Base-by-base conservation (phyloP, 2,329 filamentous ascomycete species). In the Phaeomoniella chlamydospora region DNA sequence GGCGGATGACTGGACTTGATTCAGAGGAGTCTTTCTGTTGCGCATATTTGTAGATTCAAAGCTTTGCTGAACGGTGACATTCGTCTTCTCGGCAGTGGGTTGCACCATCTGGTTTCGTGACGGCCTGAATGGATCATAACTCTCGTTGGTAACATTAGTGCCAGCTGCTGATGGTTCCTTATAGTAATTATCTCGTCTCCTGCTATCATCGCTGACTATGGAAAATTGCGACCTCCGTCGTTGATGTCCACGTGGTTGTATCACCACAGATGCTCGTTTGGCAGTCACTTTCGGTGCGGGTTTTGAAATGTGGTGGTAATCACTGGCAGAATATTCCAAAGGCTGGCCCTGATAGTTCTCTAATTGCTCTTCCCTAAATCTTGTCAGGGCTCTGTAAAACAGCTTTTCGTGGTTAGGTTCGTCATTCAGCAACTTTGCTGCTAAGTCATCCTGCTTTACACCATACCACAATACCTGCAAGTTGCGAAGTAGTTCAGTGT, bases 381-480 rank as follows among this genome's bases (percentile, higher is more conserved):
- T 80, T 44, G 80, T 61, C 5, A 98, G 69, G 14, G 92, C 71
- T 57, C 77, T 80, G 56, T 96, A 98, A 56, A 96, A 94, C 45
- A 88, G 70, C 51, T 94, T 93, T 52, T 94, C 86, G 37, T 94
- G 84, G 44, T 93, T 96, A 3, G 73, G 66, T 43, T 75, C 70
- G 18, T 72, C 59, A 43, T 63, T 72, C 10, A 70, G 58, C n/a
- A 96, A 65, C 49, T 76, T 79, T 37, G 74, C 64, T 15, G 80
- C 68, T 15, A 96, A 59, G 13, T 77, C 70, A 17, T 80, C 72
- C 45, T 88, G 80, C 19, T 73, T 74, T 44, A 84, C 80, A 47
- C 78, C 81, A 60, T 96, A 87, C 87, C 86, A 96, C 49, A 96
- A 70, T 2, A 86, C 88, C 40, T 81, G 80, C 43, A 98, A 67